Evolutionary conservation across 805 yeast genomes (phyloP).

Genomic region (Yamadazyma tumulicola): DNA sequence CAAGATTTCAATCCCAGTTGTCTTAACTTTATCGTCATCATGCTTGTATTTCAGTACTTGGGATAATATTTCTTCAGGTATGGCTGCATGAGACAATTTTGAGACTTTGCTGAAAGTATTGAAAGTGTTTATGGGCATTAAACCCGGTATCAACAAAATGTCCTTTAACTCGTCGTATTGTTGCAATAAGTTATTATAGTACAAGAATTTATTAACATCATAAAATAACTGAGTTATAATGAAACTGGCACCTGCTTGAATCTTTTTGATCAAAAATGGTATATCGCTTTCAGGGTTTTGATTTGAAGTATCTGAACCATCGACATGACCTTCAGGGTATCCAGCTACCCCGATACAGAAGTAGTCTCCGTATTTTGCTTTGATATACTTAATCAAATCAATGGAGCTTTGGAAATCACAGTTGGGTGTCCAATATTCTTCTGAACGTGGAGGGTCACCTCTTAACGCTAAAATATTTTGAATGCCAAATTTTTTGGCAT

Average conservation of each 20-base stretch:
- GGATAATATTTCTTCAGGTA: constrained; percentile 56
- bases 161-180: constrained; percentile 36
- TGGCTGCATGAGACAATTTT: constrained; percentile 81
- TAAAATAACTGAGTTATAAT: constrained; percentile 88
- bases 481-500: constrained; percentile 75
- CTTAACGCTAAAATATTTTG: constrained; percentile 86
- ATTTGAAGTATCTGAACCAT: constrained; percentile 63
- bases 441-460: constrained; percentile 91
- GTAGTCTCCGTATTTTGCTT: constrained; percentile 64
- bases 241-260: constrained; percentile 93
- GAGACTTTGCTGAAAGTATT: constrained; percentile 82
- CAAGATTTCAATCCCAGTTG: constrained; percentile 74
- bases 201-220: constrained; percentile 73
- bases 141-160: constrained; percentile 74
- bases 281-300: constrained; percentile 71
- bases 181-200: constrained; percentile 56
- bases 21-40: constrained; percentile 75
- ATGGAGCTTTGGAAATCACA: constrained; percentile 73
- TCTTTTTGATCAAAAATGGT: constrained; percentile 77
- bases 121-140: constrained; percentile 88
- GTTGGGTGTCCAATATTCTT: constrained; percentile 54
- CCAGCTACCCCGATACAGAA: constrained; percentile 97
- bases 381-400: constrained; percentile 82
- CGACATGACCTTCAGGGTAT: constrained; percentile 96
- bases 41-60: constrained; percentile 55